Conservation (phyloP, 2,329 filamentous ascomycete species). For the Aspergillus versicolor region DNA sequence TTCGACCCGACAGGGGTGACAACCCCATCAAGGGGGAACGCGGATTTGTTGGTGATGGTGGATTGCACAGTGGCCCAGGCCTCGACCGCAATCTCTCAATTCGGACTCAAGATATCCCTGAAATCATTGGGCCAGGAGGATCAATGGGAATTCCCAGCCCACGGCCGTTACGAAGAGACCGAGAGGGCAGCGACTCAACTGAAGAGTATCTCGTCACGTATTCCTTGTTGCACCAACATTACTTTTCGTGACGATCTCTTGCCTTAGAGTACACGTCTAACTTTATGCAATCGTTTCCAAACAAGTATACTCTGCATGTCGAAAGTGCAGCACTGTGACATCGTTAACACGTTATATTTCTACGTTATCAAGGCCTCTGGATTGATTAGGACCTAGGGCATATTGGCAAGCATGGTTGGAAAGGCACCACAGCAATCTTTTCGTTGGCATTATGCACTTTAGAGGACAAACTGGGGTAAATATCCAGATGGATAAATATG, state of each 20-base stretch:
- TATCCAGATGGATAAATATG: not conserved
- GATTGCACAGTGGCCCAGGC: conserved; percentile 20
- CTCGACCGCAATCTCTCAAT: conserved; percentile 19
- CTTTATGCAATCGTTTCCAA: conserved; percentile 9
- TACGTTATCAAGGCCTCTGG: not conserved
- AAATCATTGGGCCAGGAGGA: conserved; percentile 19
- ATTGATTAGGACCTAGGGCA: not conserved
- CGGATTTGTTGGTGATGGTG: conserved; percentile 19
- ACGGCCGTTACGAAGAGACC: conserved; percentile 10
- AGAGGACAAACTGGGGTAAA: not conserved
- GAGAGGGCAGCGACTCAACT: conserved; percentile 22
- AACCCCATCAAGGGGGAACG: conserved; percentile 23
- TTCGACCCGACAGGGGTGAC: conserved; percentile 24
- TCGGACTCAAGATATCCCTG: conserved; percentile 19
- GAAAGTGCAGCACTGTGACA: not conserved
- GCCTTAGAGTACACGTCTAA: conserved; percentile 3
- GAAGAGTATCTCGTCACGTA: conserved; percentile 23
- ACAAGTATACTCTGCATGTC: not conserved
- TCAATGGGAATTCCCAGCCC: conserved; percentile 2
- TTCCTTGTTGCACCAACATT: conserved; percentile 17
- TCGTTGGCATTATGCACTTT: not conserved
- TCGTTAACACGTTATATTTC: conserved; percentile 4
- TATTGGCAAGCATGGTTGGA: not conserved
- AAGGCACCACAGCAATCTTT: not conserved
- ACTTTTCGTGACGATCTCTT: conserved; percentile 15